A percentile compares a stretch with the other conserved stretches of the same genome.
Evolutionary conservation across 2,329 filamentous ascomycete genomes (phyloP).

Genomic region (Laburnicola sp.): DNA sequence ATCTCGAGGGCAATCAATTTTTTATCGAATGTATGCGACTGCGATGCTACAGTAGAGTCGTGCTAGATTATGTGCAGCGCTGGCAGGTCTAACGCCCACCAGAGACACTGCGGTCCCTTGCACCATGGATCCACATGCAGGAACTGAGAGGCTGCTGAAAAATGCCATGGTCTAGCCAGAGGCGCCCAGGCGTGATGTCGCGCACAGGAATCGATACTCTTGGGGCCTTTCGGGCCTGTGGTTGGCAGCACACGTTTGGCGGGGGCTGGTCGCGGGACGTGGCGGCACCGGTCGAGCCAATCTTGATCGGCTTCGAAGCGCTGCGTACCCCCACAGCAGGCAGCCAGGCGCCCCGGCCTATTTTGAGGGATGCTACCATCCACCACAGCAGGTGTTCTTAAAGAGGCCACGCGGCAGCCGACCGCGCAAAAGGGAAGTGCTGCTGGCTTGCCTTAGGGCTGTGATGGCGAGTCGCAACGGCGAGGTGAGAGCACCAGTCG

Average conservation of each 20-base stretch:
- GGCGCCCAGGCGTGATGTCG: slow-evolving; percentile 35
- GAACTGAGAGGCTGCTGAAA: slow-evolving; percentile 17
- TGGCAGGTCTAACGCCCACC: slow-evolving; percentile 17
- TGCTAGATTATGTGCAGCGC: slow-evolving; percentile 20
- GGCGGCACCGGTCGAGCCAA: slow-evolving; percentile 27
- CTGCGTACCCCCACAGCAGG: slow-evolving; percentile 27
- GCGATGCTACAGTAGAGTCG: slow-evolving; percentile 21
- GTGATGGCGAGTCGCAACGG: slow-evolving; percentile 21
- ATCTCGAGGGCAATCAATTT: slow-evolving; percentile 14
- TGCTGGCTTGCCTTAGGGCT: slow-evolving; percentile 30
- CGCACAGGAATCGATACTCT: slow-evolving; percentile 24
- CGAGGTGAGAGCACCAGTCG: slow-evolving; percentile 20
- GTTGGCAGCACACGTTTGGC: slow-evolving; percentile 34
- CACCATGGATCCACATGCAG: slow-evolving; percentile 29
- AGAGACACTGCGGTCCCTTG: slow-evolving; percentile 22
- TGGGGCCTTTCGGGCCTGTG: slow-evolving; percentile 34
- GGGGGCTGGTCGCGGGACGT: slow-evolving; percentile 23
- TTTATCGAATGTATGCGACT: slow-evolving; percentile 15
- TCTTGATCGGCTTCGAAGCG: slow-evolving; percentile 30
- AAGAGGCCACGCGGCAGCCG: slow-evolving; percentile 4
- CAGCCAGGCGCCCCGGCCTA: slow-evolving; percentile 27
- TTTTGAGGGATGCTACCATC: slow-evolving; percentile 24
- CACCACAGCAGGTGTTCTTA: slow-evolving; percentile 5
- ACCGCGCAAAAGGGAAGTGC: neutral
- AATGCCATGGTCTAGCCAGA: slow-evolving; percentile 28